Evolutionary conservation across 192 early-diverging fungal species (phyloP), one percentile per base, ranked within the genome.

Genomic region (Chytriomyces hyalinus): DNA sequence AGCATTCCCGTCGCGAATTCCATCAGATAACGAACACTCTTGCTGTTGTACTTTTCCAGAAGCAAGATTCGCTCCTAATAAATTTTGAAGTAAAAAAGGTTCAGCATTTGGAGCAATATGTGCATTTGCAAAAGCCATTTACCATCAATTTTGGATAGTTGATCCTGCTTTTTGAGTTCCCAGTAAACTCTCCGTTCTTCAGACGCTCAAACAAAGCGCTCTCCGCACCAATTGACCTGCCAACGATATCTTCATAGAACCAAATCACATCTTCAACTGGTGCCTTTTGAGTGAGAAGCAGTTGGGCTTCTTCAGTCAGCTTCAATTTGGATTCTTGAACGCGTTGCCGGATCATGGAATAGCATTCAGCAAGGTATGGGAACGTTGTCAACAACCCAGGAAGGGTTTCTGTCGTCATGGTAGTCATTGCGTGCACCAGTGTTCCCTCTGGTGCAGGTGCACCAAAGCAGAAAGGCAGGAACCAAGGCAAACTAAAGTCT

Each of bases 121-220:
- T 0, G 28, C 28, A 64, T n/a, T 10, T 24, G 17, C 11, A 74
- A 74, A 17, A 73, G 13, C 70, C 17, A 75, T 68, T 24, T 36
- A 75, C 75, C 78, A 79, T 79, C 36, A 79, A 65, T 48, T 79
- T 79, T 10, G 78, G 77, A 67, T 79, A 79, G 48, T 79, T 79
- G 17, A 78, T 43, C 10, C 78, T 20, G 20, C 47, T 48, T 67
- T 76, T 73, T 46, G 20, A 11, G 67, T 24, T 65, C n/a, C 36
- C 57, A 9, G 66, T 11, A 77, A 78, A 59, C 46, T 79, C 78
- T 6, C 75, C 59, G 9, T 36, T 15, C 20, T n/a, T 20, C 71
- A 79, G 79, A 28, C 78, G 78, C 5, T 13, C 46, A 50, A 44
- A 60, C 65, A 79, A 47, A 5, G 53, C 62, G 10, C 13, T 43